Conservation (phyloP, 768 basidiomycete genomes). For the Hypholoma sublateritium region DNA sequence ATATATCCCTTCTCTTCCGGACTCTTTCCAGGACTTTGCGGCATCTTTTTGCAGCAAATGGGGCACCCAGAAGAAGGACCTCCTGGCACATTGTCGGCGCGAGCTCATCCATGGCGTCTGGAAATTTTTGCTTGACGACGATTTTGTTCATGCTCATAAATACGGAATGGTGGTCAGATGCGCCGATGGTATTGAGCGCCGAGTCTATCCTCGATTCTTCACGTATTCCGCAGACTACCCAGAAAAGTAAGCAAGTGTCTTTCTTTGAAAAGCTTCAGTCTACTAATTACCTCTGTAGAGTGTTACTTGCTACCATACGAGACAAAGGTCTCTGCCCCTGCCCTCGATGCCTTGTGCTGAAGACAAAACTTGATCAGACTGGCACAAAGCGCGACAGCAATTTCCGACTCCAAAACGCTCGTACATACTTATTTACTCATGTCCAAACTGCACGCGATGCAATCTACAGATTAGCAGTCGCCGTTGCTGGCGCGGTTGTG, state of each 20-base stretch:
- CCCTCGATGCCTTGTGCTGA: constrained; percentile 31
- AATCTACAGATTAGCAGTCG: not conserved
- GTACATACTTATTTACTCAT: constrained; percentile 7
- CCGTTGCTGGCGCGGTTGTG: not conserved
- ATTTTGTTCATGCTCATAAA: constrained; percentile 23
- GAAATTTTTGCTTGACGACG: constrained; percentile 13
- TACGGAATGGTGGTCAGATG: constrained; percentile 35
- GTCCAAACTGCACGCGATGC: constrained; percentile 2
- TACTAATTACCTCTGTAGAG: constrained; percentile 22
- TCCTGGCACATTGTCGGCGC: constrained; percentile 23
- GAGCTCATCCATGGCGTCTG: constrained; percentile 18
- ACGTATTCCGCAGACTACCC: constrained; percentile 40
- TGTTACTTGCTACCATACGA: constrained; percentile 32
- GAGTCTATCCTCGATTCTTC: constrained; percentile 31
- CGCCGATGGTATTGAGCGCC: constrained; percentile 27
- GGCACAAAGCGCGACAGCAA: constrained; percentile 24
- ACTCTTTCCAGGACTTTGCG: constrained; percentile 24
- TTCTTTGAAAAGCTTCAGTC: not conserved
- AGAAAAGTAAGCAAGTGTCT: constrained; percentile 32
- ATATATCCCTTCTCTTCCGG: constrained; percentile 38
- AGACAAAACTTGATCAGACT: constrained; percentile 24
- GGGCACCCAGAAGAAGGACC: constrained; percentile 12
- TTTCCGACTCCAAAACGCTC: not conserved
- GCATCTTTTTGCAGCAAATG: constrained; percentile 9
- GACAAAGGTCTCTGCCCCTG: constrained; percentile 38